A percentile compares a stretch with the other conserved stretches of the same genome.
These are phyloP conservation scores for Heliamphora pulchella DNA, from an alignment of 179 eudicot genomes.

Conservation along the genomic window DNA sequence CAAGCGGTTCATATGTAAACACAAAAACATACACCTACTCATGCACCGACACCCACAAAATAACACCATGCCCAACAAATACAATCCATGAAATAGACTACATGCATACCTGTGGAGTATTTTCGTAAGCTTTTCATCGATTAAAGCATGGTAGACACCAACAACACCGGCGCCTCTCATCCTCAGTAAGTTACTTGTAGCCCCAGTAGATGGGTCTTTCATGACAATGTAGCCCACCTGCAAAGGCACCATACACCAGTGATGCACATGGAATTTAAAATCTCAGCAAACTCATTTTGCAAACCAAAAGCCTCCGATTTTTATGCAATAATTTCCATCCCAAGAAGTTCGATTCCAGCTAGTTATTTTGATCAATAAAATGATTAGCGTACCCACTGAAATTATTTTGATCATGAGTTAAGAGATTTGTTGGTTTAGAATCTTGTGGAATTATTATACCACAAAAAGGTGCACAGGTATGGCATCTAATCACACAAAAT, in stretches of 20 bases:
- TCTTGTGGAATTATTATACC: background rate
- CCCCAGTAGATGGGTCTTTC: conserved; percentile 55
- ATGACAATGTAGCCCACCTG: conserved; percentile 93
- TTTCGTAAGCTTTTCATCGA: conserved; percentile 62
- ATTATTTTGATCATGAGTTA: background rate
- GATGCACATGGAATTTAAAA: background rate
- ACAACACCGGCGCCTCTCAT: conserved; percentile 64
- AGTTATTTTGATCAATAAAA: background rate
- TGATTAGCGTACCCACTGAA: background rate
- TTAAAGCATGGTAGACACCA: conserved; percentile 72
- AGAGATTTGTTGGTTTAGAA: background rate
- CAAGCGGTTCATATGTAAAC: too few species aligned
- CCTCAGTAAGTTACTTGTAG: conserved; percentile 56
- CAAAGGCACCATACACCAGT: conserved; percentile 18
- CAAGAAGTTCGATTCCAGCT: background rate
- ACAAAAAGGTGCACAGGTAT: too few species aligned
- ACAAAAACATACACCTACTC: background rate
- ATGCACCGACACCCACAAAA: background rate
- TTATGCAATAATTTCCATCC: conserved; percentile 5
- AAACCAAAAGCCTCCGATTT: background rate
- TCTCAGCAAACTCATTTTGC: background rate
- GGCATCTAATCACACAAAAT: background rate
- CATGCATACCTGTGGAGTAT: conserved; percentile 56
- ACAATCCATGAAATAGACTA: background rate
- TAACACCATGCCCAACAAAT: background rate